A percentile compares a stretch with the other conserved stretches of the same genome.
These are phyloP conservation scores for Nitzschia sp. DNA, from an alignment of 108 stramenopile species.

Conservation along the genomic window DNA sequence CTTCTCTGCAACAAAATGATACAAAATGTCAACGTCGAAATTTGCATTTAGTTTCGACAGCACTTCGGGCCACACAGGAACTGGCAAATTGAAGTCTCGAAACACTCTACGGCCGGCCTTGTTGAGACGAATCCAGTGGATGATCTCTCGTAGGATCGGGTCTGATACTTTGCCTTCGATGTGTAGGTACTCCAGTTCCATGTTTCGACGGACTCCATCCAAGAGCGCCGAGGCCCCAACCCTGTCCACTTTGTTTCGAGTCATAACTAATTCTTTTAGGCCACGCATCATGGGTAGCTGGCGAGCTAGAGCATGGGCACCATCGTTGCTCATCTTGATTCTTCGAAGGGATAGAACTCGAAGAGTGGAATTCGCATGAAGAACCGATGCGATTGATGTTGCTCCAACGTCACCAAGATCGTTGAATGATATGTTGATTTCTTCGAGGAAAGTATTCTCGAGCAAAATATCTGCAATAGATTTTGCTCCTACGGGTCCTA, in stretches of 20 bases:
- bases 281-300: slow-evolving; percentile 19
- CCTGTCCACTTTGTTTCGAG: slow-evolving; percentile 7
- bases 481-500: slow-evolving; percentile 1
- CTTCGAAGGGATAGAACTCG: neutral
- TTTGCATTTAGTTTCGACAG: neutral
- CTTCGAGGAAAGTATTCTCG: slow-evolving; percentile 11
- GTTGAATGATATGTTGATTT: slow-evolving; percentile 32
- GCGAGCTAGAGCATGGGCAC: slow-evolving; percentile 15
- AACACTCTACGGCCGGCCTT: slow-evolving; percentile 32
- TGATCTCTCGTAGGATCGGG: slow-evolving; percentile 12
- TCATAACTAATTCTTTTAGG: slow-evolving; percentile 19
- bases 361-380: slow-evolving; percentile 15
- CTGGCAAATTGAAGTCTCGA: slow-evolving; percentile 9
- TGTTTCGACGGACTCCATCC: slow-evolving; percentile 19
- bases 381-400: neutral
- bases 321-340: slow-evolving; percentile 11
- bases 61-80: slow-evolving; percentile 14
- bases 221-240: slow-evolving; percentile 9
- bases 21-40: slow-evolving; percentile 8
- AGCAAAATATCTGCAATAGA: slow-evolving; percentile 19
- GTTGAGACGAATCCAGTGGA: slow-evolving; percentile 32
- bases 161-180: neutral
- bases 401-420: slow-evolving; percentile 15
- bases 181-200: slow-evolving; percentile 29
- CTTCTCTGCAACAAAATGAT: slow-evolving; percentile 19